phyloP scores from a whole-genome alignment of 495 filamentous ascomycete species.

The Filosporella fistucella region DNA sequence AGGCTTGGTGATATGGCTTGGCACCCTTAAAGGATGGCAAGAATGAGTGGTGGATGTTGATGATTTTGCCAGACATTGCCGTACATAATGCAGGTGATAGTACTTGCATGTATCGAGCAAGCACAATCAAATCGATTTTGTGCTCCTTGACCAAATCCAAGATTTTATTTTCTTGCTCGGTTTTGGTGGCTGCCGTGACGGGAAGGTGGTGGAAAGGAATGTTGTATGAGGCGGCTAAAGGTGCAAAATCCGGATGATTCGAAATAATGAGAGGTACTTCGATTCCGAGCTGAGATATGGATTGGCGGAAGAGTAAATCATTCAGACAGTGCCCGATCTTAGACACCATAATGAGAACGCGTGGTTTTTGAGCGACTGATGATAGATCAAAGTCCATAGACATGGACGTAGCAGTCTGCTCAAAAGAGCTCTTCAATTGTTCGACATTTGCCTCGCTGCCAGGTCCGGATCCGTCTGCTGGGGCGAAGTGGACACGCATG shows the following conservation, averaged over 20 bases:
- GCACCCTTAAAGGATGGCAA: slow-evolving; percentile 76
- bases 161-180: slow-evolving; percentile 59
- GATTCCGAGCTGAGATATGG: slow-evolving; percentile 58
- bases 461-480: slow-evolving; percentile 29
- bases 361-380: slow-evolving; percentile 55
- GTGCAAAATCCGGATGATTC: slow-evolving; percentile 68
- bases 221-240: slow-evolving; percentile 63
- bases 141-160: slow-evolving; percentile 59
- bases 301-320: slow-evolving; percentile 70
- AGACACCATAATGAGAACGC: slow-evolving; percentile 74
- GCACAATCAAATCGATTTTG: slow-evolving; percentile 65
- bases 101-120: slow-evolving; percentile 85
- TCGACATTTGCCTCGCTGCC: slow-evolving; percentile 37
- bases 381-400: slow-evolving; percentile 59
- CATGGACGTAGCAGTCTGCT: slow-evolving; percentile 49
- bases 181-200: slow-evolving; percentile 64
- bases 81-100: slow-evolving; percentile 63
- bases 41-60: slow-evolving; percentile 82
- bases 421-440: slow-evolving; percentile 37
- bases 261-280: slow-evolving; percentile 66
- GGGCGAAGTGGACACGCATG: slow-evolving; percentile 70
- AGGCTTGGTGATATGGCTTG: slow-evolving; percentile 78
- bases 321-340: slow-evolving; percentile 80
- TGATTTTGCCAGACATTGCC: slow-evolving; percentile 69
- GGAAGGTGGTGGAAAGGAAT: slow-evolving; percentile 71